Percentiles rank a stretch among this genome's conserved stretches.
Conservation (phyloP, 2,329 filamentous ascomycete species). For the Coniochaeta sp. region DNA sequence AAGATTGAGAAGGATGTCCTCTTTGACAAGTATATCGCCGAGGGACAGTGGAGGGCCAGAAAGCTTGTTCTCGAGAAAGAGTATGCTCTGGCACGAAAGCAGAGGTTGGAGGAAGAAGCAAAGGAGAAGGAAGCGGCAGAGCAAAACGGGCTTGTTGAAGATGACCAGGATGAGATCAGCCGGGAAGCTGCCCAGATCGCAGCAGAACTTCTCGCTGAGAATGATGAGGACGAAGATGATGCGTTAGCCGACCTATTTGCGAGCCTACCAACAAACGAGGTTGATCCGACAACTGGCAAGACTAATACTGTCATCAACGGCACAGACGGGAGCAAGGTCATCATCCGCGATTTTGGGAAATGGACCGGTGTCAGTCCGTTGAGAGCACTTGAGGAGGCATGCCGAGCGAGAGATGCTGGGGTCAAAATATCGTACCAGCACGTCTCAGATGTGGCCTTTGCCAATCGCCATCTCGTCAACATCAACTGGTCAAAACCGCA, state of each 20-base stretch:
- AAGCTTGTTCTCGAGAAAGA: slow-evolving; percentile 56
- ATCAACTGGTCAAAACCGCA: slow-evolving; percentile 76
- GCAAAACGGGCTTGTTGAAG: slow-evolving; percentile 9
- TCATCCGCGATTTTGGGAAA: slow-evolving; percentile 77
- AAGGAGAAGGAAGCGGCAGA: slow-evolving; percentile 18
- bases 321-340: slow-evolving; percentile 46
- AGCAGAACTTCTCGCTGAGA: slow-evolving; percentile 49
- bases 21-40: slow-evolving; percentile 61
- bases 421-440: slow-evolving; percentile 61
- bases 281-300: slow-evolving; percentile 52
- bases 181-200: slow-evolving; percentile 52
- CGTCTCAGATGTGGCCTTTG: slow-evolving; percentile 67
- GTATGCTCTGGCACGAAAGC: slow-evolving; percentile 41
- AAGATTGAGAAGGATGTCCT: slow-evolving; percentile 72
- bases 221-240: slow-evolving; percentile 44
- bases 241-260: slow-evolving; percentile 49
- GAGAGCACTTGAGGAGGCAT: slow-evolving; percentile 78
- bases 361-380: slow-evolving; percentile 70
- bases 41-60: slow-evolving; percentile 56
- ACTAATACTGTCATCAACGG: slow-evolving; percentile 47
- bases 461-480: slow-evolving; percentile 66
- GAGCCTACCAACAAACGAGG: slow-evolving; percentile 52
- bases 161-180: slow-evolving; percentile 35
- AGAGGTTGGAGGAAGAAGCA: slow-evolving; percentile 25
- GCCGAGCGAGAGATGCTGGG: slow-evolving; percentile 68